Percentiles rank a stretch among this genome's conserved stretches.
Evolutionary conservation across 2,329 filamentous ascomycete species (phyloP).

Genomic region (Pestalotiopsis sp.): DNA sequence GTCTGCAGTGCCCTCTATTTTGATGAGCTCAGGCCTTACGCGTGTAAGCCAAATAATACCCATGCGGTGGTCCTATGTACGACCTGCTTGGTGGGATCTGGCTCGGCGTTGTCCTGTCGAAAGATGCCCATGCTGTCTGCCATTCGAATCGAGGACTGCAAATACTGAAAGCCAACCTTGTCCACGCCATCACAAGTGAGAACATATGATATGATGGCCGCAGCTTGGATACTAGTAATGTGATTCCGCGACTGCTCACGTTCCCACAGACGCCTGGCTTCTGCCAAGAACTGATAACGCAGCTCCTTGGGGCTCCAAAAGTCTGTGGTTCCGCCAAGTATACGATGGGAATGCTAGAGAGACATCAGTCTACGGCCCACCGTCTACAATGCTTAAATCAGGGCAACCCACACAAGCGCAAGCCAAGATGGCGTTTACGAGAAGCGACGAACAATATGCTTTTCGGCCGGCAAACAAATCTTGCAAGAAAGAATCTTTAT

Average conservation of each 20-base stretch:
- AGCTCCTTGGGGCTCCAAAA: slow-evolving; percentile 35
- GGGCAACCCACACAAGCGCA: slow-evolving; percentile 1
- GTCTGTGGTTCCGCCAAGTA: slow-evolving; percentile 26
- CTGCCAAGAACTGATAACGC: slow-evolving; percentile 34
- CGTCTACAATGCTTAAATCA: neutral
- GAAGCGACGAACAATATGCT: neutral
- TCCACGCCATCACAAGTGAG: slow-evolving; percentile 35
- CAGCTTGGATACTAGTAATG: slow-evolving; percentile 35
- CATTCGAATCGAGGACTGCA: slow-evolving; percentile 30
- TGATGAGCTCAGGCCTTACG: neutral
- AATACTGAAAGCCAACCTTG: slow-evolving; percentile 35
- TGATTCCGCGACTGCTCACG: slow-evolving; percentile 23
- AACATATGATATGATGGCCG: slow-evolving; percentile 27
- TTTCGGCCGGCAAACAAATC: neutral
- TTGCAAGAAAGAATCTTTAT: neutral
- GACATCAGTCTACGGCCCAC: neutral
- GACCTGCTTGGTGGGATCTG: slow-evolving; percentile 21
- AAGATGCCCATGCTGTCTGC: slow-evolving; percentile 34
- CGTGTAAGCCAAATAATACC: slow-evolving; percentile 21
- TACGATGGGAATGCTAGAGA: slow-evolving; percentile 27
- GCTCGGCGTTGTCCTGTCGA: slow-evolving; percentile 11
- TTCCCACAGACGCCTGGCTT: slow-evolving; percentile 36
- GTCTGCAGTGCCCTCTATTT: neutral
- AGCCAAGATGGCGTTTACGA: slow-evolving; percentile 1
- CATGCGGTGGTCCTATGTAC: slow-evolving; percentile 28